These are phyloP conservation scores for Lyophyllum semitale DNA, from an alignment of 768 basidiomycete species.

Conservation along the genomic window DNA sequence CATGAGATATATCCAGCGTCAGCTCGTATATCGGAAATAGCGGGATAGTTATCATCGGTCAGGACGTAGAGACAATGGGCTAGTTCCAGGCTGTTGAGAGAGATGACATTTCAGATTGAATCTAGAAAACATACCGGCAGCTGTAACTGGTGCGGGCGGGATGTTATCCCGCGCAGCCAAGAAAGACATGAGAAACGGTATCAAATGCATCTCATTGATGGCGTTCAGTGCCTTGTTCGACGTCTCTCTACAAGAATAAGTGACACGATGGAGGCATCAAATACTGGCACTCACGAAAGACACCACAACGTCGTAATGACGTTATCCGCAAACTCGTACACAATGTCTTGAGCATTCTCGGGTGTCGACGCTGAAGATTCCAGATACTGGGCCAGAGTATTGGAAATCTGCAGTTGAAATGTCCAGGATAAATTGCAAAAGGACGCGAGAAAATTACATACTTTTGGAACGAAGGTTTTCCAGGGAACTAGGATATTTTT, in stretches of 20 bases:
- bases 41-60: constrained; percentile 86
- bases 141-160: constrained; percentile 69
- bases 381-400: constrained; percentile 67
- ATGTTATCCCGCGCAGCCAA: constrained; percentile 69
- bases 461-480: constrained; percentile 78
- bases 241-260: constrained; percentile 67
- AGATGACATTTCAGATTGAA: background rate
- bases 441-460: constrained; percentile 25
- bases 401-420: constrained; percentile 60
- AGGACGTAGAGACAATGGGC: constrained; percentile 93
- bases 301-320: constrained; percentile 94
- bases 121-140: constrained; percentile 63
- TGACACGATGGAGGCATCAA: background rate
- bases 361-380: constrained; percentile 60
- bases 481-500: constrained; percentile 86
- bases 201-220: constrained; percentile 77
- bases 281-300: constrained; percentile 70
- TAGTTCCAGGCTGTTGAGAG: constrained; percentile 26
- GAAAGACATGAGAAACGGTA: constrained; percentile 91
- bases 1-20: constrained; percentile 64
- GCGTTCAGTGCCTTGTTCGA: constrained; percentile 90
- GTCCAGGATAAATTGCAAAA: background rate
- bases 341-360: constrained; percentile 71
- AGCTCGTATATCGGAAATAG: constrained; percentile 63
- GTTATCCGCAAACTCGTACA: constrained; percentile 90